Evolutionary conservation across 2,329 filamentous ascomycete species (phyloP).

Genomic region (Cladosporium oxysporum): DNA sequence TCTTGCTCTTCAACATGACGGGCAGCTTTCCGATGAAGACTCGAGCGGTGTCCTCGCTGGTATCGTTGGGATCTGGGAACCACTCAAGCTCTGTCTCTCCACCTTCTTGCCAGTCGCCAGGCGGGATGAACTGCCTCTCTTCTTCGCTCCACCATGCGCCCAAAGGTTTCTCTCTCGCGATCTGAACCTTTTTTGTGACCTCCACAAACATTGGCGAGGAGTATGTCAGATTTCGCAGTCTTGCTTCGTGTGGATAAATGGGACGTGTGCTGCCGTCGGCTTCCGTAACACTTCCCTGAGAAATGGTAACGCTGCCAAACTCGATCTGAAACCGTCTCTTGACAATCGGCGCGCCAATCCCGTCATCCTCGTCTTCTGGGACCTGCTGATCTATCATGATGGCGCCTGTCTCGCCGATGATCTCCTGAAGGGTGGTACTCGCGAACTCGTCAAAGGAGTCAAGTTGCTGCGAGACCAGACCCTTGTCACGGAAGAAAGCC

Average conservation of each 20-base stretch:
- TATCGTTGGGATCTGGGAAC: slow-evolving; percentile 41
- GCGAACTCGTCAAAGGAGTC: slow-evolving; percentile 99
- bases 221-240: slow-evolving; percentile 93
- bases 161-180: slow-evolving; percentile 75
- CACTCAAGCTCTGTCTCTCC: slow-evolving; percentile 49
- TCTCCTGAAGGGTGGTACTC: slow-evolving; percentile 87
- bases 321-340: slow-evolving; percentile 93
- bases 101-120: slow-evolving; percentile 45
- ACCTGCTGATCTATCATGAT: slow-evolving; percentile 94
- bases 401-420: slow-evolving; percentile 87
- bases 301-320: slow-evolving; percentile 86
- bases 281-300: slow-evolving; percentile 87
- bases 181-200: slow-evolving; percentile 80
- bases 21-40: slow-evolving; percentile 95
- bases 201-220: slow-evolving; percentile 87
- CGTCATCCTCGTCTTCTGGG: slow-evolving; percentile 70
- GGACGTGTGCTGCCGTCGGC: slow-evolving; percentile 84
- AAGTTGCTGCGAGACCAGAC: slow-evolving; percentile 93
- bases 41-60: slow-evolving; percentile 59
- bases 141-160: slow-evolving; percentile 66
- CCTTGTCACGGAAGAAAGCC: slow-evolving; percentile 94
- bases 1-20: slow-evolving; percentile 97
- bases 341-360: slow-evolving; percentile 66
- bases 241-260: slow-evolving; percentile 90
- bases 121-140: slow-evolving; percentile 46